Conservation (phyloP, 768 basidiomycete genomes). For the Macrolepiota dolichaula region DNA sequence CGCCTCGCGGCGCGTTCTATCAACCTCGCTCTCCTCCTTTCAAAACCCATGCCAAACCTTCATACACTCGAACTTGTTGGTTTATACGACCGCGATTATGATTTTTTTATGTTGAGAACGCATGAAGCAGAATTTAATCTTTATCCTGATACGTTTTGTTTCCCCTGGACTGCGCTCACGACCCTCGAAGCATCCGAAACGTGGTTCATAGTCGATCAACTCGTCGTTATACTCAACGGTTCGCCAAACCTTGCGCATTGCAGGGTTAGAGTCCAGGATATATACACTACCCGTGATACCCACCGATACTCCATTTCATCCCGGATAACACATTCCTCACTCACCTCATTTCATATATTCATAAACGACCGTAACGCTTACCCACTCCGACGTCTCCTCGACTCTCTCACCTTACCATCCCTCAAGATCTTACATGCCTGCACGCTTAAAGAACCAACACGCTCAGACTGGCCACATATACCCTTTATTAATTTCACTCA, state of each 20-base stretch:
- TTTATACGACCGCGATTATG: not conserved
- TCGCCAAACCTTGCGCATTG: constrained; percentile 3
- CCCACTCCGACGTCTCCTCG: not conserved
- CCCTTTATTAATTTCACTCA: not conserved
- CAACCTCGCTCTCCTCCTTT: constrained; percentile 3
- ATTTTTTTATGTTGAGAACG: not conserved
- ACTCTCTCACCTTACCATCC: not conserved
- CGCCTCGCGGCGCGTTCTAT: not conserved
- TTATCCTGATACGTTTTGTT: not conserved
- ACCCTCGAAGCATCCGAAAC: not conserved
- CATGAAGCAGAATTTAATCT: constrained; percentile 1
- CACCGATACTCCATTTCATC: not conserved
- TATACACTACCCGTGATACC: not conserved
- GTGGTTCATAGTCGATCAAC: constrained; percentile 5
- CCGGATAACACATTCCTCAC: not conserved
- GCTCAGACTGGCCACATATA: constrained; percentile 4
- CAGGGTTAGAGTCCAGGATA: constrained; percentile 1
- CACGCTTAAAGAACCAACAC: not conserved
- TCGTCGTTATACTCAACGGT: not conserved
- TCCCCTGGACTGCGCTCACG: constrained; percentile 5
- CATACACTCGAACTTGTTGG: not conserved
- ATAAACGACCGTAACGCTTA: not conserved
- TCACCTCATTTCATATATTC: not conserved
- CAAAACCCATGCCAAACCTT: constrained; percentile 4
- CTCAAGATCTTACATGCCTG: not conserved